Percentiles rank a stretch among this genome's conserved stretches.
These are phyloP conservation scores for Acer negundo DNA, from an alignment of 345 rosid species.

Conservation along the genomic window DNA sequence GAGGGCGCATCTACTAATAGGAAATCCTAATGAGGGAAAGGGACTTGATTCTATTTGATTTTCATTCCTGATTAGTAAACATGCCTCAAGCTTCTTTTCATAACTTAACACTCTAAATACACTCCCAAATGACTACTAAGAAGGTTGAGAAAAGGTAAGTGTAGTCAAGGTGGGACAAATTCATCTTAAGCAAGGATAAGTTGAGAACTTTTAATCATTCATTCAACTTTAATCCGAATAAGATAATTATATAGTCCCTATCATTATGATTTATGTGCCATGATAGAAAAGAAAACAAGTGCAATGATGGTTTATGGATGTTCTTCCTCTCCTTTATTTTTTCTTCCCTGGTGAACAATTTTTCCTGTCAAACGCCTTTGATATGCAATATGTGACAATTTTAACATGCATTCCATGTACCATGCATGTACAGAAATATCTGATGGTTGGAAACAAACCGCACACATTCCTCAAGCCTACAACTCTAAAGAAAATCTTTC, in stretches of 20 bases:
- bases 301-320: conserved; percentile 4
- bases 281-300: conserved; percentile 8
- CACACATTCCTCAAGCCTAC: not conserved
- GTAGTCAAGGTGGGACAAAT: conserved; percentile 2
- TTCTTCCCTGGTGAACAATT: not conserved
- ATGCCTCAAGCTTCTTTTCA: too few relatives aligned
- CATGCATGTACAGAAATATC: not conserved
- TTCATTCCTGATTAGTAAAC: too few relatives aligned
- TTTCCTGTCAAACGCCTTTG: not conserved
- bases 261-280: not conserved
- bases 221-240: not conserved
- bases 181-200: not conserved
- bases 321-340: not conserved
- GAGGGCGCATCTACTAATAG: too few relatives aligned
- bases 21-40: too few relatives aligned
- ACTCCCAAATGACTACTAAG: not conserved
- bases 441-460: not conserved
- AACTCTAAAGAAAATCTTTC: not conserved
- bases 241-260: conserved; percentile 3
- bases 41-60: too few relatives aligned
- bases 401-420: conserved; percentile 5
- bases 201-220: conserved; percentile 7
- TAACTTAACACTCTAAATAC: not conserved
- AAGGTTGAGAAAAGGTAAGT: not conserved
- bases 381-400: not conserved